Base-by-base conservation (phyloP, 306 rosid species). In the Astragalus glycyphyllos region DNA sequence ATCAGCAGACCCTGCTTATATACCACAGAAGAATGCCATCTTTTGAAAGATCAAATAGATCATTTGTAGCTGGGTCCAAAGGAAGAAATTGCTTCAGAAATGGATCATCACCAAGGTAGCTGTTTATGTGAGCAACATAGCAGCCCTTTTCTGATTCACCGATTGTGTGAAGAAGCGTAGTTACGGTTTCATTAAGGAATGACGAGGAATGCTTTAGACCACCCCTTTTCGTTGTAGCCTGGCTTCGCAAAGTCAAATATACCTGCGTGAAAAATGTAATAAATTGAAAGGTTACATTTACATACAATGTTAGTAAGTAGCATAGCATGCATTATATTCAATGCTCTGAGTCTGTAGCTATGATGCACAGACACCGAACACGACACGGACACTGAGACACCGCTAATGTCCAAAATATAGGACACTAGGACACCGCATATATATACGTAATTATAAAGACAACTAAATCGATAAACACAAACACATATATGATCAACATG, bases 21-120 rank as follows among this genome's bases (percentile, higher is more conserved):
- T 91, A 95, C 99, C 97, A 95, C 44, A 95, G 84, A 81, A 95
- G 96, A 78, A 91, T 83, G 82, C 97, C 99, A 73, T 95, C 96
- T 82, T 89, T 95, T 42, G 86, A 83, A 23, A 91, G 88, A 76
- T 86, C 71, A 80, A 86, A 89, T 45, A 95, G 72, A 72, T 82
- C 90, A 78, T 89, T 82, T 40, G 91, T 77, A 58, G 87, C 69
- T 7, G 88, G 93, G 71, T 95, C 90, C 72, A 95, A 31, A 0
- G 99, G 99, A 72, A 95, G 97, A 85, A 42, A 91, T 67, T 89
- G 88, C 80, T 79, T 64, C 56, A 95, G 76, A 81, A 95, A 95
- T 1, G 90, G 92, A 69, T 95, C 97, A 38, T 91, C 99, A 35
- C 96, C 92, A 12, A 95, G 99, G 84, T 85, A 91, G 82, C 91